phyloP scores from a whole-genome alignment of 192 early-diverging fungal species.

The Backusella mclennaniae region DNA sequence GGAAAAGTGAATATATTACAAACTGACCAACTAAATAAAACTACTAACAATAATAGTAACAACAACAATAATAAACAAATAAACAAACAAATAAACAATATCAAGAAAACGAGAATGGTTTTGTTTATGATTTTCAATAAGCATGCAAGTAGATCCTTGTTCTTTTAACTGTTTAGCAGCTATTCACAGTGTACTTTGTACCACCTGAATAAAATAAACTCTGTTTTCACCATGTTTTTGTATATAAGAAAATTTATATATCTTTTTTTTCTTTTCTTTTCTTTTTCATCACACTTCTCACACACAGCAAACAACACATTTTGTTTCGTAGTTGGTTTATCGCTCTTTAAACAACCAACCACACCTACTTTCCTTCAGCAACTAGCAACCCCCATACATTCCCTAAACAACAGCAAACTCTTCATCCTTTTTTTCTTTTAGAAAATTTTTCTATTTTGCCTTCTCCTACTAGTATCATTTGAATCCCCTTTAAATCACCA shows the following conservation, averaged over 20 bases:
- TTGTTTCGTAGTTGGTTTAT: slow-evolving; percentile 10
- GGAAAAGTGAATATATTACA: neutral
- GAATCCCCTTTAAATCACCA: neutral
- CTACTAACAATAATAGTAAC: neutral
- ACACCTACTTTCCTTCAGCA: slow-evolving; percentile 7
- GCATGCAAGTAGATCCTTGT: slow-evolving; percentile 1
- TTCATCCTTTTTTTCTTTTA: neutral
- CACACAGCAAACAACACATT: slow-evolving; percentile 5
- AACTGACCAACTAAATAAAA: neutral
- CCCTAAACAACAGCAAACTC: slow-evolving; percentile 5
- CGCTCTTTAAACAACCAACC: slow-evolving; percentile 18
- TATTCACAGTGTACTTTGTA: slow-evolving; percentile 13
- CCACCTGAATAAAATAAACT: slow-evolving; percentile 12
- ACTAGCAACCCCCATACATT: slow-evolving; percentile 9
- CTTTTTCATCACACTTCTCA: neutral
- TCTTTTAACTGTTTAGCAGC: neutral
- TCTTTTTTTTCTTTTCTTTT: neutral
- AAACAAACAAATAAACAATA: neutral
- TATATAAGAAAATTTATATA: neutral
- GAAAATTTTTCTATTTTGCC: neutral
- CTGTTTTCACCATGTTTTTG: neutral
- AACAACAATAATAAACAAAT: neutral
- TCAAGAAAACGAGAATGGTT: neutral
- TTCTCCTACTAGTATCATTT: neutral
- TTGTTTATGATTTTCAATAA: slow-evolving; percentile 5